phyloP scores from a whole-genome alignment of 768 basidiomycete species.

The Leucosporidium yakuticum region DNA sequence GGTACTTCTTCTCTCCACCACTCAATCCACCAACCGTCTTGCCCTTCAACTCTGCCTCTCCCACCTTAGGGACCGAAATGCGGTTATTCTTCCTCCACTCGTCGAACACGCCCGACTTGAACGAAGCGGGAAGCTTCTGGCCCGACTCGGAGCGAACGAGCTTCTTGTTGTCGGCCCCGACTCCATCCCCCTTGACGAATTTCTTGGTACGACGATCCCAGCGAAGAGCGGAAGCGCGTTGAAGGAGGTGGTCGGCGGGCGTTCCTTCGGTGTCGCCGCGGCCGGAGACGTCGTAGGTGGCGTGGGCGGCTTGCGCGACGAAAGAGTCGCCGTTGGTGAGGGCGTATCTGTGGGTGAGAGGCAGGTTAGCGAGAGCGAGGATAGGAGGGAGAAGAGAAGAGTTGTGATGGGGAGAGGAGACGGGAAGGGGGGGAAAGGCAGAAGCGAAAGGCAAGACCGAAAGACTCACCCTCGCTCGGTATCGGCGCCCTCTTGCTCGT shows the following conservation, averaged over 20 bases:
- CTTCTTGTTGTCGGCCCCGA: conserved; percentile 87
- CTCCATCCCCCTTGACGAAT: conserved; percentile 77
- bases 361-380: neutral
- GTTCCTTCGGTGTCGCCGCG: conserved; percentile 62
- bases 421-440: neutral
- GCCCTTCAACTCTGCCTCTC: conserved; percentile 61
- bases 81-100: conserved; percentile 84
- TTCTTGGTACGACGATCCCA: conserved; percentile 98
- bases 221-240: conserved; percentile 55
- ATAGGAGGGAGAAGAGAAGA: conserved; percentile 8
- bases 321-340: conserved; percentile 80
- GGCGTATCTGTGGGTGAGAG: conserved; percentile 60
- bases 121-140: conserved; percentile 79
- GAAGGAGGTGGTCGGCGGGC: conserved; percentile 49
- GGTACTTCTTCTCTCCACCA: conserved; percentile 52
- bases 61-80: conserved; percentile 68
- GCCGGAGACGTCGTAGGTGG: conserved; percentile 72
- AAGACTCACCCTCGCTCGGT: conserved; percentile 78
- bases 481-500: conserved; percentile 77
- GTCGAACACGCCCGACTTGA: conserved; percentile 86
- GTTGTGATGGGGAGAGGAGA: neutral
- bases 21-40: conserved; percentile 16
- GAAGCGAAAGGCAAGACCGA: neutral
- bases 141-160: conserved; percentile 90
- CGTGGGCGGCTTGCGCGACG: conserved; percentile 69